Base-by-base conservation (phyloP, 2,329 filamentous ascomycete genomes). In the Penicillium expansum region DNA sequence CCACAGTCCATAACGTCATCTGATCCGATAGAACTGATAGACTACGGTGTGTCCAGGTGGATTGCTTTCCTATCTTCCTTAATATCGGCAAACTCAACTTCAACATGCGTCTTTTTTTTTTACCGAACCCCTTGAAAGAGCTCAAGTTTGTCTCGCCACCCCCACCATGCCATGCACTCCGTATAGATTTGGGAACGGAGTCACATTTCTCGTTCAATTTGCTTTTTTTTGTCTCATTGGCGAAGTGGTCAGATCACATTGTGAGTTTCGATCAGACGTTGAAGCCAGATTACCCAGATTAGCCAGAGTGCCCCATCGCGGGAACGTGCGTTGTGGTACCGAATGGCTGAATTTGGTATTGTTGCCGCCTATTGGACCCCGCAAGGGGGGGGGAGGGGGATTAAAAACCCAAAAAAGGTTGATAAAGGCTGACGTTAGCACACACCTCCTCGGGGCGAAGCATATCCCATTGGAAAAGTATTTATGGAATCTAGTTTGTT, bases 151-250 rank as follows among this genome's bases (percentile, higher is more conserved):
- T 38, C 47, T 53, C 42, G 59, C 52, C 56, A 59, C 50, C 57
- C 56, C 61, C 57, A 57, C 27, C 27, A 5, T 29, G 27, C 61
- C 47, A 56, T 54, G 51, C 49, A 51, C 41, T 20, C 16, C 22
- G 30, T 22, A 24, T 11, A 24, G 43, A 33, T 16, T 48, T 29
- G 18, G 42, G 4, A 18, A 48, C 43, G 27, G 35, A 53, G 32
- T 35, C 20, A 4, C n/a, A 27, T n/a, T 10, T 11, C 39, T 16
- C 16, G 27, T 41, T 33, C 20, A 47, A 47, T 37, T 55, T 48
- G 10, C 22, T 45, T 33, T 22, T 24, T 33, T 49, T 24, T n/a
- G 14, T 24, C 24, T 32, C 24, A 53, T 53, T 44, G 50, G 50
- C 29, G 33, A 35, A 10, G 18, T 53, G 51, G 33, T 32, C 33